Evolutionary conservation across 2,329 filamentous ascomycete species (phyloP), one percentile per base, ranked within the genome.

Genomic region (Diaporthe velutina): DNA sequence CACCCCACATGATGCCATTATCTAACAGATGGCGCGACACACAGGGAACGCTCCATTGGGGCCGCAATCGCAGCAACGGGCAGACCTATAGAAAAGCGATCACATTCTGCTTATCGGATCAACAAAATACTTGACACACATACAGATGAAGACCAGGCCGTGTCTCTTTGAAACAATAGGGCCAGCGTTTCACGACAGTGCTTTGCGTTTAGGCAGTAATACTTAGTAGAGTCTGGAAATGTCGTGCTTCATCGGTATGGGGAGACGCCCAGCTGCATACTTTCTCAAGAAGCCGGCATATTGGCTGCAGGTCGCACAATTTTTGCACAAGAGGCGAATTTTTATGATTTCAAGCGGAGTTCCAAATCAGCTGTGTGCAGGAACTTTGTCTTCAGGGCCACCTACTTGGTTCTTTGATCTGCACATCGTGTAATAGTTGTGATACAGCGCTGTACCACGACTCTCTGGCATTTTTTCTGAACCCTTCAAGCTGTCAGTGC

Each of bases 1-100:
- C 54, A 60, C 68, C 54, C 54, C 54, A 48, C 68, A 71, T 71
- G 25, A 35, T 71, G 42, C 40, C 25, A 60, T 60, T 22, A 50
- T 1, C 10, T 40, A 33, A n/a, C 28, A 60, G 54, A 60, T 71
- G 54, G 54, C 68, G 54, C 54, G 30, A 70, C 50, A 22, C 13
- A 38, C 19, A 17, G 33, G 33, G 9, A 19, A n/a, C 15, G 4
- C 17, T 45, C n/a, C 9, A 25, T 22, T 66, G 7, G 60, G 19
- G 28, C 28, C 10, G 60, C 30, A 35, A 66, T 66, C 42, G 60
- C 28, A 33, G 19, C 38, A 35, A 66, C 60, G 5, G 10, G 3
- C 42, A 45, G 42, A 50, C 5, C 13, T 28, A 42, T 7, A 19
- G 15, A 35, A 42, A 40, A 42, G 57, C 12, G 17, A 28, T 40